Conservation (phyloP, 352 stramenopile genomes). For the Phytopythium delawarense region DNA sequence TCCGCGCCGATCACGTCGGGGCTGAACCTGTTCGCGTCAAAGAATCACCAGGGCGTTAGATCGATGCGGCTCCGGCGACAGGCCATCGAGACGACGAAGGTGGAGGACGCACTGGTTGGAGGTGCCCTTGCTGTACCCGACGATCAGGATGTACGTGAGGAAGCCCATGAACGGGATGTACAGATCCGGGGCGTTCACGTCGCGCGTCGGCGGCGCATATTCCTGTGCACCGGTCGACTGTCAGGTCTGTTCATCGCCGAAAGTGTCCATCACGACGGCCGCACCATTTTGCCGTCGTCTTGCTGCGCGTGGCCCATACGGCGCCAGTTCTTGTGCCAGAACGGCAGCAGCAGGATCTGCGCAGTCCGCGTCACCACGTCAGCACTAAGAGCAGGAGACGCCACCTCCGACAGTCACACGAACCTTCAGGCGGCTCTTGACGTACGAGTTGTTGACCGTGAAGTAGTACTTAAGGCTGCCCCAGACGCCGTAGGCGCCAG, state of each 20-base stretch:
- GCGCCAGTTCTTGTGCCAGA: slow-evolving; percentile 85
- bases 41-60: background rate
- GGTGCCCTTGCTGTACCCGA: slow-evolving; percentile 94
- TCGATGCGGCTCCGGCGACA: background rate
- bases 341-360: slow-evolving; percentile 83
- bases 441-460: slow-evolving; percentile 89
- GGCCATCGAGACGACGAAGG: background rate
- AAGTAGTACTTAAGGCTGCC: slow-evolving; percentile 89
- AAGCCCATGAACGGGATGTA: slow-evolving; percentile 99
- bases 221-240: slow-evolving; percentile 15
- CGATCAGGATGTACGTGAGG: slow-evolving; percentile 98
- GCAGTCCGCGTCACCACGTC: background rate
- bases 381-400: background rate
- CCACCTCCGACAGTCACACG: background rate
- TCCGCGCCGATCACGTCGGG: slow-evolving; percentile 95
- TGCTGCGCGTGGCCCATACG: slow-evolving; percentile 59
- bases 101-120: slow-evolving; percentile 71
- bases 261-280: background rate
- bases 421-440: slow-evolving; percentile 84
- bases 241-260: background rate
- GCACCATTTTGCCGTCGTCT: slow-evolving; percentile 60
- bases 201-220: slow-evolving; percentile 89
- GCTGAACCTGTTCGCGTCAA: slow-evolving; percentile 83
- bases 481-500: slow-evolving; percentile 72
- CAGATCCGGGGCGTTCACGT: slow-evolving; percentile 98